Evolutionary conservation across 495 filamentous ascomycete species (phyloP), one percentile per base, ranked within the genome.

Genomic region (Rhizodiscina lignyota): DNA sequence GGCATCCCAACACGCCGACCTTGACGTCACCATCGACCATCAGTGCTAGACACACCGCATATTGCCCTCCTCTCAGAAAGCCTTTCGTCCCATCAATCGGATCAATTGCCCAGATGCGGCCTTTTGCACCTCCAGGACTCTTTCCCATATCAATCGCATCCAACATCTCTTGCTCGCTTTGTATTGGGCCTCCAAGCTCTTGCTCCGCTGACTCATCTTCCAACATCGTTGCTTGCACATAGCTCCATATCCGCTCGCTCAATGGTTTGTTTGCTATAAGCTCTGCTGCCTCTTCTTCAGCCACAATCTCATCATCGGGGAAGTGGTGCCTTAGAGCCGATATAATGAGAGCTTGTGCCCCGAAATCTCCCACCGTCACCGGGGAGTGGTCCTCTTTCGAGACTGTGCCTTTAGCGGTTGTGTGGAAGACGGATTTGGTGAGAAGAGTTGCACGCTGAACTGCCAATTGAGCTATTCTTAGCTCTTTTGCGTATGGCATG

Each of bases 1-100:
- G 89, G 54, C 85, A 94, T 40, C 80, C 91, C 24, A 99, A 67
- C 33, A 87, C 91, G 34, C 87, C 89, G 35, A 91, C 83, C 52
- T 87, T 86, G 41, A 94, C 83, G 32, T 91, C 75, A n/a, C 87
- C 89, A 43, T 94, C 83, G 20, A 83, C 81, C 47, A 99, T 79
- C 48, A 99, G 59, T 21, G 70, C 89, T 1, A 99, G 68, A 54
- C 85, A 93, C 20, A 99, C 83, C 17, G 89, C 89, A 52, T 99
- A 99, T 59, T 99, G 89, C 13, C 83, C 89, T n/a, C 91, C 91
- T 32, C 89, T 68, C 34, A 99, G 64, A 60, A 99, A 99, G 18
- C 89, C 89, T 56, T 91, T 89, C 37, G 89, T 99, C 30, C 89
- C 89, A 55, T 99, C 89, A 39, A 99, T 92, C 24, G 89, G 89